A percentile compares a stretch with the other conserved stretches of the same genome.
Evolutionary conservation across 495 filamentous ascomycete genomes (phyloP).

Genomic region (Penicillium subrubescens): DNA sequence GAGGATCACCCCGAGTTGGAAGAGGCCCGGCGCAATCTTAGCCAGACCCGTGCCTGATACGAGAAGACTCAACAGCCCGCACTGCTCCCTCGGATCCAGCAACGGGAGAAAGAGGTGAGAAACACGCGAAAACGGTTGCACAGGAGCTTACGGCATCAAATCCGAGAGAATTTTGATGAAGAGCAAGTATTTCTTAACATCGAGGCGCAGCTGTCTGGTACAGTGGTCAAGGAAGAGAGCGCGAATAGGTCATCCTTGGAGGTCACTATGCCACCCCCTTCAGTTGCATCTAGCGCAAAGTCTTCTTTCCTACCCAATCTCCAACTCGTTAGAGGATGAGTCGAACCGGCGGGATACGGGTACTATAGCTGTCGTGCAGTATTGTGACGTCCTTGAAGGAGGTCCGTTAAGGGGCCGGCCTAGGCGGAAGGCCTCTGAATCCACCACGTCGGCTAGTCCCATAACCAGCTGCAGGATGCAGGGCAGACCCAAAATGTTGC

Average conservation of each 20-base stretch:
- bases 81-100: constrained; percentile 6
- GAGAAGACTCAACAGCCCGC: too few species aligned
- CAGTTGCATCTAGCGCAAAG: constrained; percentile 15
- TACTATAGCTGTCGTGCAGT: too few species aligned
- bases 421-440: constrained; percentile 5
- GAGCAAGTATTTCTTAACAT: constrained; percentile 16
- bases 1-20: background rate
- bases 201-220: constrained; percentile 11
- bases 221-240: constrained; percentile 6
- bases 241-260: constrained; percentile 5
- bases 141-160: constrained; percentile 5
- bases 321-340: constrained; percentile 21
- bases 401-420: background rate
- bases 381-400: too few species aligned
- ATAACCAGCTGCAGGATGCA: background rate
- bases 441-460: constrained; percentile 1
- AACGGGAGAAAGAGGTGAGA: constrained; percentile 12
- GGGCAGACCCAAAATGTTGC: constrained; percentile 3
- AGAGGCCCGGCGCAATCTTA: background rate
- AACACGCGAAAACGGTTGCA: constrained; percentile 15
- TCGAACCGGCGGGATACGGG: constrained; percentile 7
- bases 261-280: constrained; percentile 12
- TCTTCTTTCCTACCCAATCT: constrained; percentile 17
- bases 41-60: background rate
- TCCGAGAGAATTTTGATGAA: constrained; percentile 16